These are phyloP conservation scores for Heliophila coronopifolia DNA, from an alignment of 441 rosid genomes.

Conservation along the genomic window DNA sequence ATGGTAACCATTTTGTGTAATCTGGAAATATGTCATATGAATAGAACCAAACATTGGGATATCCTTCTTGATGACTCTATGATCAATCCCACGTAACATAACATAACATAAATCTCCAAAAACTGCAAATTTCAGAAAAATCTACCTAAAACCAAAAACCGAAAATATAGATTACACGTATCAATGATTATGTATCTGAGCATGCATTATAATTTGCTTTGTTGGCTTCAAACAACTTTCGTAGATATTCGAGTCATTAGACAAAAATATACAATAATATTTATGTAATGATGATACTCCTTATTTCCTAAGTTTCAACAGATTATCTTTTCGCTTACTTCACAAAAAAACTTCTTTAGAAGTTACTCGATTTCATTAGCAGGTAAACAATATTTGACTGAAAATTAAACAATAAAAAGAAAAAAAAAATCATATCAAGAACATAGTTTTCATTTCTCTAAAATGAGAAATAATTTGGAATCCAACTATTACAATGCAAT, in stretches of 20 bases:
- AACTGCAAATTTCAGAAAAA: not conserved
- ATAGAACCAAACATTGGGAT: slow-evolving; percentile 36
- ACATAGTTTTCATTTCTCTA: not conserved
- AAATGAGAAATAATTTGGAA: slow-evolving; percentile 14
- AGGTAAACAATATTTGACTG: slow-evolving; percentile 76
- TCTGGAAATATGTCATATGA: slow-evolving; percentile 55
- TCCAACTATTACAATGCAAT: slow-evolving; percentile 59
- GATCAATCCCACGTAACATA: slow-evolving; percentile 58
- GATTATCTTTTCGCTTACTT: slow-evolving; percentile 43
- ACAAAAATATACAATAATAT: slow-evolving; percentile 81
- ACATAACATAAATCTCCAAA: slow-evolving; percentile 51
- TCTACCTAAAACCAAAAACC: no score
- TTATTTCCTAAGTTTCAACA: slow-evolving; percentile 30
- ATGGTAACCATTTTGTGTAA: slow-evolving; percentile 82
- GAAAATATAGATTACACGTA: no score
- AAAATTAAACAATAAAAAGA: not conserved
- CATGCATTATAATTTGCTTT: slow-evolving; percentile 59
- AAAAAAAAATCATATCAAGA: slow-evolving; percentile 11
- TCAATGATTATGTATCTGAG: slow-evolving; percentile 63
- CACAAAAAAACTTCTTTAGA: slow-evolving; percentile 53
- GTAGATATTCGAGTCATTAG: slow-evolving; percentile 51
- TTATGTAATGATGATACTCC: slow-evolving; percentile 40
- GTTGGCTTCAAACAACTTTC: slow-evolving; percentile 44
- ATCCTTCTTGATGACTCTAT: slow-evolving; percentile 46
- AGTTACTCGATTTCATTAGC: slow-evolving; percentile 62